Conservation (phyloP, 768 basidiomycete genomes). For the Gymnopilus dilepis region DNA sequence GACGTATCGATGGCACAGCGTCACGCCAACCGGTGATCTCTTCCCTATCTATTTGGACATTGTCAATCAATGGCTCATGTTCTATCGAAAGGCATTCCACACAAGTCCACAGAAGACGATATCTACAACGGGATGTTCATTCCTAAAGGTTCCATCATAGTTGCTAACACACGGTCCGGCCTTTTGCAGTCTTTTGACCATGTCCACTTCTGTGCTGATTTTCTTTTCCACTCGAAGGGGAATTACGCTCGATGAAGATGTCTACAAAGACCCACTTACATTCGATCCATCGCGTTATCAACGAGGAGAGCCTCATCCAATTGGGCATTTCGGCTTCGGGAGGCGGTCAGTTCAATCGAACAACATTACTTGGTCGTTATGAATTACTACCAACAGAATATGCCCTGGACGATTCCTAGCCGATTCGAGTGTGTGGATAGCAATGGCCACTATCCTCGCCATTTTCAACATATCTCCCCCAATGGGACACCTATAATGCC, state of each 20-base stretch:
- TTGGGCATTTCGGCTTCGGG: slow-evolving; percentile 34
- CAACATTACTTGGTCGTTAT: neutral
- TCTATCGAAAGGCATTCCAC: slow-evolving; percentile 30
- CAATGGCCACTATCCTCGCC: slow-evolving; percentile 33
- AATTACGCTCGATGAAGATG: slow-evolving; percentile 30
- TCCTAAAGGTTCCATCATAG: slow-evolving; percentile 35
- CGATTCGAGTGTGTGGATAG: slow-evolving; percentile 43
- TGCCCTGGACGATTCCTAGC: slow-evolving; percentile 52
- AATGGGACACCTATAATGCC: slow-evolving; percentile 33
- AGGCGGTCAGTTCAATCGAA: slow-evolving; percentile 22
- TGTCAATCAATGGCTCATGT: slow-evolving; percentile 20
- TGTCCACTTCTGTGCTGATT: neutral
- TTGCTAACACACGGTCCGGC: slow-evolving; percentile 32
- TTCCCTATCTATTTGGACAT: slow-evolving; percentile 26
- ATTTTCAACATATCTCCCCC: slow-evolving; percentile 31
- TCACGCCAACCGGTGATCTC: slow-evolving; percentile 27
- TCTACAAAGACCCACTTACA: slow-evolving; percentile 29
- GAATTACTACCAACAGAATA: slow-evolving; percentile 14
- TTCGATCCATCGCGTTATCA: slow-evolving; percentile 35
- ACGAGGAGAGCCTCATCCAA: slow-evolving; percentile 31
- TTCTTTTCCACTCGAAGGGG: slow-evolving; percentile 20
- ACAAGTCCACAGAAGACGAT: slow-evolving; percentile 31
- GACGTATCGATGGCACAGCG: slow-evolving; percentile 25
- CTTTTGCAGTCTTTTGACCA: neutral
- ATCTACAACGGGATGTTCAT: slow-evolving; percentile 30